phyloP scores from a whole-genome alignment of 805 yeast genomes.

The Saturnispora halmiae region DNA sequence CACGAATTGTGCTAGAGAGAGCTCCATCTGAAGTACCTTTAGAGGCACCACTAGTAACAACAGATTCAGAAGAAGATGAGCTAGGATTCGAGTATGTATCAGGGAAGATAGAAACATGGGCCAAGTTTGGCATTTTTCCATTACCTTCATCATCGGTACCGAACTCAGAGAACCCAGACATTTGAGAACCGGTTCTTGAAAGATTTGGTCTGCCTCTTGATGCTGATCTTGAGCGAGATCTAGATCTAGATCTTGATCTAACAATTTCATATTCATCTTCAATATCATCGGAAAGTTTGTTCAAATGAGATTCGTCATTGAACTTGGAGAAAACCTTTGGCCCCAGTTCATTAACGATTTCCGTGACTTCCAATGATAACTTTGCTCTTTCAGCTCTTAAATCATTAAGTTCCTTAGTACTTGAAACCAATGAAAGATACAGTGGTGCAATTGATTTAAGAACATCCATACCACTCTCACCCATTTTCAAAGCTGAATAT shows the following conservation, averaged over 20 bases:
- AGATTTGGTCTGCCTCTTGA: slow-evolving; percentile 12
- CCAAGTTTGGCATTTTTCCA: slow-evolving; percentile 21
- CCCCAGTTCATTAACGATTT: slow-evolving; percentile 71
- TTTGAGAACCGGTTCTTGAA: slow-evolving; percentile 18
- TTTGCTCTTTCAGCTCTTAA: slow-evolving; percentile 53
- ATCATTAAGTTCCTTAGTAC: slow-evolving; percentile 44
- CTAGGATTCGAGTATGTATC: slow-evolving; percentile 11
- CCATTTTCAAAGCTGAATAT: slow-evolving; percentile 78
- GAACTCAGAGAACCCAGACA: slow-evolving; percentile 24
- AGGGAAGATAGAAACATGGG: slow-evolving; percentile 29
- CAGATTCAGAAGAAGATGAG: not conserved
- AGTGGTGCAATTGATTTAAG: slow-evolving; percentile 78
- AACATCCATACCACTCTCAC: slow-evolving; percentile 90
- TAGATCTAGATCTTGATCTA: slow-evolving; percentile 17
- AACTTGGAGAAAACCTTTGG: slow-evolving; percentile 83
- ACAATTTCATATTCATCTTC: slow-evolving; percentile 21
- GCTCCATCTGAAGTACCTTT: slow-evolving; percentile 7
- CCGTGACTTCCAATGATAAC: slow-evolving; percentile 67
- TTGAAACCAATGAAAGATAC: slow-evolving; percentile 43
- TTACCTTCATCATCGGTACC: slow-evolving; percentile 12
- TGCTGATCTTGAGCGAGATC: slow-evolving; percentile 13
- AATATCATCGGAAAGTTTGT: slow-evolving; percentile 15
- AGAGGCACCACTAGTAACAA: not conserved
- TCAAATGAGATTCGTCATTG: slow-evolving; percentile 16
- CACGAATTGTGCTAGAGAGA: slow-evolving; percentile 17